A percentile compares a stretch with the other conserved stretches of the same genome.
Evolutionary conservation across 495 filamentous ascomycete species (phyloP).

Genomic region (Neurospora sp.): DNA sequence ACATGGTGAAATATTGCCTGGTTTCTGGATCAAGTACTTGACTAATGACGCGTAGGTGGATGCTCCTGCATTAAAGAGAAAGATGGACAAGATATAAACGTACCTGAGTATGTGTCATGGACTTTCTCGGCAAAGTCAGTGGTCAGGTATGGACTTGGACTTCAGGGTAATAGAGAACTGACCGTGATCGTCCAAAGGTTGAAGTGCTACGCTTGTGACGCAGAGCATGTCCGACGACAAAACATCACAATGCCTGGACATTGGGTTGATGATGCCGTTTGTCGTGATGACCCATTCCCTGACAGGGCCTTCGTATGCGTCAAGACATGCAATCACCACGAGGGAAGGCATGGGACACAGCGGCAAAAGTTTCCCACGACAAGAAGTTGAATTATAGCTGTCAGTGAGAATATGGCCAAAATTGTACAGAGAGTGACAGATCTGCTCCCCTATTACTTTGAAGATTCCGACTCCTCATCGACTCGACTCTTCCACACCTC

Average conservation of each 20-base stretch:
- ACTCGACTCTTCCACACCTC: conserved; percentile 5
- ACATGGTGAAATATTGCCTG: background rate
- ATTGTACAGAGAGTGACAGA: conserved; percentile 18
- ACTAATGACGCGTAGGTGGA: too few species aligned
- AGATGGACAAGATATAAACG: background rate
- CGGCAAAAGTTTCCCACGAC: background rate
- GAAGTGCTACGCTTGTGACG: background rate
- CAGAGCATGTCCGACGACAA: background rate
- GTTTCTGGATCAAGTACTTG: background rate
- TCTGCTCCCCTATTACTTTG: conserved; percentile 17
- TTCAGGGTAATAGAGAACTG: background rate
- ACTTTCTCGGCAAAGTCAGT: background rate
- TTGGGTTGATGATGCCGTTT: background rate
- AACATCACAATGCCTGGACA: background rate
- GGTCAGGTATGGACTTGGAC: background rate
- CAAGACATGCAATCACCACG: background rate
- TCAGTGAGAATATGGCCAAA: conserved; percentile 1
- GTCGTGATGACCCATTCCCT: background rate
- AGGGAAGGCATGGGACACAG: background rate
- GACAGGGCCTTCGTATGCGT: background rate
- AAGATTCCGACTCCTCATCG: conserved; percentile 12
- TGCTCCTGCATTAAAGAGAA: background rate
- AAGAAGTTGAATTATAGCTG: background rate
- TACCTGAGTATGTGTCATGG: background rate
- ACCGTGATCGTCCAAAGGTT: background rate